Base-by-base conservation (phyloP, 2,329 filamentous ascomycete species). In the Hawksworthiomyces lignivorus region DNA sequence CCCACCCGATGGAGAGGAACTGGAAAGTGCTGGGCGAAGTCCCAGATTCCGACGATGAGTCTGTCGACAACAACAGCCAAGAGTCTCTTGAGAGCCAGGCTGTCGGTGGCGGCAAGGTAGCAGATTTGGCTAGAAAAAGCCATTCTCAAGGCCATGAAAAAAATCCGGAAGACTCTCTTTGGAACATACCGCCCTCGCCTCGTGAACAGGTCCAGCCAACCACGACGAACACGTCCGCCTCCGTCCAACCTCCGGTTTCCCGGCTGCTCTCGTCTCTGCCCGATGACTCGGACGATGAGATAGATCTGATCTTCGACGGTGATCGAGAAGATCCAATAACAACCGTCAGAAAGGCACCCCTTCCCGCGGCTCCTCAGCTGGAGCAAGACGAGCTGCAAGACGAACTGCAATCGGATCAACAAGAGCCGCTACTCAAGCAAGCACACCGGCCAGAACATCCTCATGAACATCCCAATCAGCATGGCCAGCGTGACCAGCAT, bases 1-100 rank as follows among this genome's bases (percentile, higher is more conserved):
- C 44, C 44, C 52, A 33, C 45, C 47, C 50, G 52, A 67, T 67
- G 63, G 60, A 56, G 49, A 39, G 36, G 30, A 62, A 59, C 53
- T 67, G 63, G 63, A 63, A 64, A 60, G 60, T 62, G 56, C 53
- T 62, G 59, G 63, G 63, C 53, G 62, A 63, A 54, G 63, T 67
- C 53, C 63, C 63, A 35, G 63, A 67, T 52, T 67, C 63, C 52
- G 63, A 67, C 52, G 63, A 67, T 51, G 63, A 67, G 56, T 59
- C 55, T 4, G 56, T 62, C 51, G 60, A 64, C 47, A n/a, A n/a
- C n/a, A n/a, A n/a, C n/a, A 62, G 56, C 42, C 56, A 63, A 33
- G 46, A 46, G 12, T 28, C 36, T 17, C 35, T 32, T 10, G 41
- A 37, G 9, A 36, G 34, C 28, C 31, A 36, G 3, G 26, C 22